Evolutionary conservation across 2,329 filamentous ascomycete species (phyloP), one percentile per base, ranked within the genome.

Genomic region (Penicillium crustosum): DNA sequence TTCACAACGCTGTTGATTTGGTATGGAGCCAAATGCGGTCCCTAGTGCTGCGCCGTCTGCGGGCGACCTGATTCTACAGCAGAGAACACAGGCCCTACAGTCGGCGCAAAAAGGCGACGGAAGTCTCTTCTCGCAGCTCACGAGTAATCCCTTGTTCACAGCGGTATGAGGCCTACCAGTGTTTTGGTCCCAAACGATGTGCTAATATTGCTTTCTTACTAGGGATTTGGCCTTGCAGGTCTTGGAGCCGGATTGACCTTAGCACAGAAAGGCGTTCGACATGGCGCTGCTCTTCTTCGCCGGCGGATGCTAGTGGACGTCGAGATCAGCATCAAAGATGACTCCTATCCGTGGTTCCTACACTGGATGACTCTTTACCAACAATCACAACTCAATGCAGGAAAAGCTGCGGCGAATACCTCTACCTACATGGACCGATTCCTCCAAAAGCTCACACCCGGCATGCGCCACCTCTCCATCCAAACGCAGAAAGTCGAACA

Each of bases 271-370:
- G 90, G 90, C 35, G 75, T 89, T 58, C 84, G 93, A 59, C 81
- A 86, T 67, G 86, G 86, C 54, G 87, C 88, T n/a, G 83, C 84
- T 43, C 82, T 95, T 56, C 78, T 96, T 58, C 89, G 91, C 49
- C 87, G 89, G 53, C 90, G 93, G 49, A 86, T 99, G 78, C 86
- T 99, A 31, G 91, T 97, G 68, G 92, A 97, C 69, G 87, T 99
- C 68, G 94, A 99, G 76, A 96, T 99, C 75, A 93, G 90, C 74
- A 90, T 91, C 71, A 90, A 93, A 68, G 94, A 99, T 77, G 87
- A 91, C 44, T 93, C 93, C 2, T 99, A 97, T 73, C 87, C 87
- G 41, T 97, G 93, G 93, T 86, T 99, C 42, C 82, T 99, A 10
- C 88, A 93, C 63, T 99, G 94, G 93, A 89, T 99, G 73, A 93